Evolutionary conservation across 1,284 basidiomycete genomes (phyloP).

Genomic region (Sanghuangporus baumii): DNA sequence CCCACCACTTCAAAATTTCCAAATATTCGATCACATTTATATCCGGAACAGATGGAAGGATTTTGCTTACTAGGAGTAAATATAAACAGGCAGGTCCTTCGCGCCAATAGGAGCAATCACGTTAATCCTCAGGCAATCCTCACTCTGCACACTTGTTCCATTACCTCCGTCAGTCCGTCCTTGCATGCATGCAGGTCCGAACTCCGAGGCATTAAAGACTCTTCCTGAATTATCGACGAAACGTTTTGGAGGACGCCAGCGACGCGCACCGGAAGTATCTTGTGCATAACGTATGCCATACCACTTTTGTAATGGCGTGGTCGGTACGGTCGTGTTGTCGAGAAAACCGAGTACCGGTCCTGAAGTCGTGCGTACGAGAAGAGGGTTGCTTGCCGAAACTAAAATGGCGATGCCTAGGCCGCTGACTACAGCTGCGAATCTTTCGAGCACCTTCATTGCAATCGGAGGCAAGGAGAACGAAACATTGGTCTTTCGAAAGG

Average conservation of each 20-base stretch:
- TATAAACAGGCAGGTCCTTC: conserved; percentile 33
- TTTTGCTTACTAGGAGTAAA: conserved; percentile 32
- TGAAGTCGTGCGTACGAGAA: conserved; percentile 25
- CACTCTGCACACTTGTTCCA: conserved; percentile 37
- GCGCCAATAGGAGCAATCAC: conserved; percentile 35
- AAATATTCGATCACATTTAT: not conserved
- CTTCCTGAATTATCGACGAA: conserved; percentile 18
- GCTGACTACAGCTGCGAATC: not conserved
- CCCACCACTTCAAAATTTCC: conserved; percentile 21
- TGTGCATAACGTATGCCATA: conserved; percentile 35
- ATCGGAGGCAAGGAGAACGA: not conserved
- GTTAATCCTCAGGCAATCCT: conserved; percentile 38
- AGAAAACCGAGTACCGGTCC: conserved; percentile 33
- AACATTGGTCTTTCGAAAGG: not conserved
- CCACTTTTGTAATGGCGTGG: conserved; percentile 33
- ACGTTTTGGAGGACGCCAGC: conserved; percentile 36
- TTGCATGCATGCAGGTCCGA: conserved; percentile 39
- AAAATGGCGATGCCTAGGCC: not conserved
- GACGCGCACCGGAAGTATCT: conserved; percentile 34
- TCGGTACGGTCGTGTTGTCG: conserved; percentile 29
- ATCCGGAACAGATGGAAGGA: not conserved
- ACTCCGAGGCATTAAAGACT: conserved; percentile 33
- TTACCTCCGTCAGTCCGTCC: conserved; percentile 35
- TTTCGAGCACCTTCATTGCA: not conserved
- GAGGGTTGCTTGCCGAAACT: not conserved